phyloP scores from a whole-genome alignment of 495 filamentous ascomycete genomes.

The Chlorociboria aeruginascens region DNA sequence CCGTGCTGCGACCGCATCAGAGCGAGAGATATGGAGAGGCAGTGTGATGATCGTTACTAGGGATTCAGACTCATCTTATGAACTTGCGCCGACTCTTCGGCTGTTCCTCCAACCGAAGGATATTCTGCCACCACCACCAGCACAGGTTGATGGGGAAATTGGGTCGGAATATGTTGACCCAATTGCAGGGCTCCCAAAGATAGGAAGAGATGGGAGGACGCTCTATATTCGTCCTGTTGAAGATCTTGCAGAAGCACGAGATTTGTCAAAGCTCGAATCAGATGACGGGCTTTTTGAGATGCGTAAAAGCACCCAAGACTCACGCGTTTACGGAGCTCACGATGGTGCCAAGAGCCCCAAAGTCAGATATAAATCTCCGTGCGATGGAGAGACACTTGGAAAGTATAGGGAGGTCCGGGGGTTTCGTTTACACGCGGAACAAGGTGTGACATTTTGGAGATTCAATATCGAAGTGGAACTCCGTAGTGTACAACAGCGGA shows the following conservation, averaged over 20 bases:
- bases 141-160: slow-evolving; percentile 49
- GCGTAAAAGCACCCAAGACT: slow-evolving; percentile 16
- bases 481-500: slow-evolving; percentile 56
- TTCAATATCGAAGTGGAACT: slow-evolving; percentile 93
- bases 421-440: slow-evolving; percentile 71
- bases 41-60: slow-evolving; percentile 87
- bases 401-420: slow-evolving; percentile 69
- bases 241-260: slow-evolving; percentile 56
- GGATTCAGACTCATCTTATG: slow-evolving; percentile 70
- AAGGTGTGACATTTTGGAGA: slow-evolving; percentile 89
- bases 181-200: slow-evolving; percentile 73
- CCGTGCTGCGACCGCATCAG: slow-evolving; percentile 22
- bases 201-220: slow-evolving; percentile 66
- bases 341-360: slow-evolving; percentile 9
- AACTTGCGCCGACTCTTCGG: slow-evolving; percentile 62
- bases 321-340: too few species aligned
- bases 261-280: slow-evolving; percentile 64
- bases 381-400: slow-evolving; percentile 63
- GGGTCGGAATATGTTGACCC: slow-evolving; percentile 80
- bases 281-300: slow-evolving; percentile 72
- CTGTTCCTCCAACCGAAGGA: slow-evolving; percentile 82
- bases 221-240: slow-evolving; percentile 81
- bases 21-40: slow-evolving; percentile 78
- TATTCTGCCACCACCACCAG: slow-evolving; percentile 69
- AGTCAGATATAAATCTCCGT: slow-evolving; percentile 18